Base-by-base conservation (phyloP, 305 asterid species). In the Ilex paraguariensis region DNA sequence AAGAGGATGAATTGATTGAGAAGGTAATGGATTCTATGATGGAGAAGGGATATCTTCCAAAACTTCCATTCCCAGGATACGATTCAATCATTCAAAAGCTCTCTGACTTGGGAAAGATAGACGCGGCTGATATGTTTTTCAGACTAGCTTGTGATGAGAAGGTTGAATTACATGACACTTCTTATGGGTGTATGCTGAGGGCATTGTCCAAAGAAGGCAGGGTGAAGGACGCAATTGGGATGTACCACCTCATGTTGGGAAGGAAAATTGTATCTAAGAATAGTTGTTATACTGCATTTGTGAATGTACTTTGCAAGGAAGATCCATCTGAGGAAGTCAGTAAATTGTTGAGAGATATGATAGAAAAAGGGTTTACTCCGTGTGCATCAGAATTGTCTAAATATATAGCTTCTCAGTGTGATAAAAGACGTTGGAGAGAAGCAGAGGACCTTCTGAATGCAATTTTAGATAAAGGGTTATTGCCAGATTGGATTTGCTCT, bases 61-160 rank as follows among this genome's bases (percentile, higher is more conserved):
- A 61, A 31, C 48, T 54, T 63, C 42, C 62, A 33, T 15, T 31
- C 28, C 39, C 64, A 1, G 70, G 75, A 50, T 84, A 75, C 61
- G 81, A 82, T 81, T 48, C 64, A 51, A 57, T 82, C 33, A 79
- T 87, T 64, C 79, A 67, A 63, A 82, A 72, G 68, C 80, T 87
- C 33, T 73, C 82, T 70, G 78, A 64, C 73, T 53, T 73, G 64
- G 86, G 82, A 48, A 80, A 66, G 66, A 67, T 86, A 52, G 79
- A 64, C 73, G 95, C 95, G 0, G 71, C 82, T 59, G 84, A 74
- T 45, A 57, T 85, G 66, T 75, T 90, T 71, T 82, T 66, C 65
- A 54, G 58, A 70, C 74, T 65, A 62, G 90, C 85, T 56, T 60
- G 31, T 7, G 73, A 66, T 11, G 82, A 77, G 56, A 69, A 69